These are phyloP conservation scores for Lactifluus pinguis DNA, from an alignment of 768 basidiomycete species.

Conservation along the genomic window DNA sequence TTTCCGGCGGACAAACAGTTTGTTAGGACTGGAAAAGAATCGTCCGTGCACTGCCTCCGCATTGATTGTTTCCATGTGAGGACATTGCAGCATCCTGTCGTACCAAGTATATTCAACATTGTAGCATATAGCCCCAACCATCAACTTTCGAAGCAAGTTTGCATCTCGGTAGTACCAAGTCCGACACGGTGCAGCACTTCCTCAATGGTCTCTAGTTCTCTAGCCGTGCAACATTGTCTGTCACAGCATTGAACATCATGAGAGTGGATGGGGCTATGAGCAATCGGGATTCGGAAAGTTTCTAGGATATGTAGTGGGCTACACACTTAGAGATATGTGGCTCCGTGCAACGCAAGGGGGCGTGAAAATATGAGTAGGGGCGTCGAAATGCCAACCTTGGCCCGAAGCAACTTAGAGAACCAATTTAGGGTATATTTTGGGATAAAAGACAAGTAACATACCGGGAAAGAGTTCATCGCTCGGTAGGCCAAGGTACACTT, in stretches of 20 bases:
- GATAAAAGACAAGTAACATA: constrained; percentile 17
- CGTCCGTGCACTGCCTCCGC: constrained; percentile 21
- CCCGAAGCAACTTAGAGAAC: constrained; percentile 32
- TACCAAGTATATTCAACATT: neutral
- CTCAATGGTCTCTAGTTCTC: constrained; percentile 2
- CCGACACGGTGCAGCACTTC: neutral
- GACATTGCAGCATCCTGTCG: neutral
- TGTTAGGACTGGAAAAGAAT: constrained; percentile 29
- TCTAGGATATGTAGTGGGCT: neutral
- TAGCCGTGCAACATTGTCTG: constrained; percentile 39
- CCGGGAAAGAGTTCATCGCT: constrained; percentile 27
- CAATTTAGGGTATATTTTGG: neutral
- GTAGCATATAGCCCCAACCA: neutral
- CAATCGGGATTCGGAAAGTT: neutral
- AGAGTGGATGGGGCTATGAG: constrained; percentile 36
- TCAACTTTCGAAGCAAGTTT: neutral
- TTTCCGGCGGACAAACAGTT: neutral
- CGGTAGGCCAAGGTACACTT: constrained; percentile 46
- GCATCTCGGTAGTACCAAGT: neutral
- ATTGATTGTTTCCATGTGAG: constrained; percentile 1
- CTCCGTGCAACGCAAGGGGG: constrained; percentile 25
- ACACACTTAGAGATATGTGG: neutral
- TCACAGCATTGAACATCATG: constrained; percentile 40
- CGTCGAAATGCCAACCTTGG: constrained; percentile 45
- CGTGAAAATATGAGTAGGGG: constrained; percentile 35